These are phyloP conservation scores for Boletus hoseneyae DNA, from an alignment of 1,284 basidiomycete genomes.

Conservation along the genomic window DNA sequence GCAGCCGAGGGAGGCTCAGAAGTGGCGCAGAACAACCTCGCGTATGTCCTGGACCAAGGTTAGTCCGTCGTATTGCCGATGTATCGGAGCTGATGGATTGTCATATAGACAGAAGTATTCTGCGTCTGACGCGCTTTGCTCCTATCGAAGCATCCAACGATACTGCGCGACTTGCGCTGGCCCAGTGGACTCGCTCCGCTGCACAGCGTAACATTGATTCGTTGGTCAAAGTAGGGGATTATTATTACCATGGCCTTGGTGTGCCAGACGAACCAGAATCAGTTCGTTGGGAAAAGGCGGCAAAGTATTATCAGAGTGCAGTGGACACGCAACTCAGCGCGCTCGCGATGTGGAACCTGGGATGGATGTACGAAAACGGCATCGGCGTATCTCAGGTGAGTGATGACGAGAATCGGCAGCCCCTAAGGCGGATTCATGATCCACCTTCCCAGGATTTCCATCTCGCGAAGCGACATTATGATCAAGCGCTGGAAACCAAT, in stretches of 20 bases:
- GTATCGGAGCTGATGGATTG: background rate
- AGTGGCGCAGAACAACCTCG: constrained; percentile 94
- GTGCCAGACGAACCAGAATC: constrained; percentile 60
- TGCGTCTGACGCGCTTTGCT: constrained; percentile 67
- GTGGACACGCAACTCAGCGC: constrained; percentile 90
- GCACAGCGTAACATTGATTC: constrained; percentile 94
- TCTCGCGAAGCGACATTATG: constrained; percentile 95
- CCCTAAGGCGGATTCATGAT: background rate
- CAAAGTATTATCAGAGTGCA: constrained; percentile 89
- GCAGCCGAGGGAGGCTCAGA: constrained; percentile 92
- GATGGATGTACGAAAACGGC: constrained; percentile 99
- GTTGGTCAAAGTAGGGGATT: constrained; percentile 94
- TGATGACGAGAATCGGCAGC: constrained; percentile 2
- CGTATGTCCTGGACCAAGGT: constrained; percentile 91
- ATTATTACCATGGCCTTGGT: constrained; percentile 89
- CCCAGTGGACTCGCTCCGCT: constrained; percentile 93
- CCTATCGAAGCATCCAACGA: constrained; percentile 69
- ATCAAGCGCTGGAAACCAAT: constrained; percentile 84
- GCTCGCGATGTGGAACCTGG: constrained; percentile 97
- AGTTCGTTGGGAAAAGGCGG: constrained; percentile 80
- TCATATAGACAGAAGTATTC: constrained; percentile 66
- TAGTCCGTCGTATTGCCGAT: constrained; percentile 17
- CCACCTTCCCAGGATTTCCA: constrained; percentile 74
- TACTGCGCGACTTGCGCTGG: constrained; percentile 79
- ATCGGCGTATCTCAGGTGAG: constrained; percentile 81